These are phyloP conservation scores for Umbelopsis sp. DNA, from an alignment of 371 early-diverging fungal genomes.

Conservation along the genomic window DNA sequence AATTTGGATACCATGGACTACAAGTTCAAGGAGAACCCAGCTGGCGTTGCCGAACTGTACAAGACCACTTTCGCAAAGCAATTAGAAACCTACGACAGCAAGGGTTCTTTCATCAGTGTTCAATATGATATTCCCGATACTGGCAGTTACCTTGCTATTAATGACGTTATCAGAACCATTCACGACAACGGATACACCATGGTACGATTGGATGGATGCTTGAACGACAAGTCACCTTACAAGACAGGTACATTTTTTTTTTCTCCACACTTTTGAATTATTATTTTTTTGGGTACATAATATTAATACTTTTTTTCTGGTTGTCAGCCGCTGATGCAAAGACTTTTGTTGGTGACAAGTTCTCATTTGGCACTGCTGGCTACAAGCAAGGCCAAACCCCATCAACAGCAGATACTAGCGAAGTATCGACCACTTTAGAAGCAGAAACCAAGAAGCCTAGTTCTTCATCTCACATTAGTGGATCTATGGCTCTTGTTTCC, in stretches of 20 bases:
- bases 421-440: neutral
- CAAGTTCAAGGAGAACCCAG: slow-evolving; percentile 33
- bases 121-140: slow-evolving; percentile 38
- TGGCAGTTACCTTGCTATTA: slow-evolving; percentile 31
- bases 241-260: slow-evolving; percentile 25
- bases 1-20: slow-evolving; percentile 38
- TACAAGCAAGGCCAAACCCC: slow-evolving; percentile 53
- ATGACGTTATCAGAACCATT: slow-evolving; percentile 38
- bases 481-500: neutral
- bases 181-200: slow-evolving; percentile 36
- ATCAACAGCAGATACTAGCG: neutral
- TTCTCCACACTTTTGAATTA: neutral
- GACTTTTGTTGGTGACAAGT: slow-evolving; percentile 46
- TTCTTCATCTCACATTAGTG: neutral
- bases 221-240: slow-evolving; percentile 41
- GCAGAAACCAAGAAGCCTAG: neutral
- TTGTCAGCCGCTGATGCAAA: slow-evolving; percentile 28
- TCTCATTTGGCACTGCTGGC: slow-evolving; percentile 47
- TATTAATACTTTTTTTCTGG: neutral
- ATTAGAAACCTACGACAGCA: slow-evolving; percentile 36
- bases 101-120: slow-evolving; percentile 33
- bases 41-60: slow-evolving; percentile 32
- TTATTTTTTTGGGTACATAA: neutral
- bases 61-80: slow-evolving; percentile 34
- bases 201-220: slow-evolving; percentile 41